Percentiles rank a stretch among this genome's conserved stretches.
phyloP scores from a whole-genome alignment of 768 basidiomycete species.

The Russula virescens region DNA sequence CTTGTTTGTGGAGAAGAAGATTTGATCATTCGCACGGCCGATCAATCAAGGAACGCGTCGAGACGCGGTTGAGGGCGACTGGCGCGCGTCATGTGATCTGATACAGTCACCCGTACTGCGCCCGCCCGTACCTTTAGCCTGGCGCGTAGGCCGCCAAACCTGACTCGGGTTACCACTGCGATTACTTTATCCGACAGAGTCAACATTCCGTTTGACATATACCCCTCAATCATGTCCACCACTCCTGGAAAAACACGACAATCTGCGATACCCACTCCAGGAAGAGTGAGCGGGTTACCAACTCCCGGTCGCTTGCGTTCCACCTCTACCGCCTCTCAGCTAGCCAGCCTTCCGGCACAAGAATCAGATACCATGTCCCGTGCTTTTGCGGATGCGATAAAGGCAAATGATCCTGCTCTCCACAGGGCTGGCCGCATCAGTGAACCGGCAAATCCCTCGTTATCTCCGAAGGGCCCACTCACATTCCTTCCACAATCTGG shows the following conservation, averaged over 20 bases:
- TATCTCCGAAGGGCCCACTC: constrained; percentile 41
- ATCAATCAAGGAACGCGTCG: too few relatives aligned
- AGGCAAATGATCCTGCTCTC: constrained; percentile 71
- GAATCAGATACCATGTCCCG: constrained; percentile 58
- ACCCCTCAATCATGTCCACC: constrained; percentile 32
- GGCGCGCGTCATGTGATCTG: constrained; percentile 18
- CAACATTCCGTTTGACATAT: background rate
- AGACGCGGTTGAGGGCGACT: constrained; percentile 19
- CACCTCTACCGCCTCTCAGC: constrained; percentile 45
- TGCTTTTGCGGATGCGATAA: constrained; percentile 77
- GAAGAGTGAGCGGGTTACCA: constrained; percentile 48
- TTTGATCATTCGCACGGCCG: too few relatives aligned
- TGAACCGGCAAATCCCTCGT: constrained; percentile 36
- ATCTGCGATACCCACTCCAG: constrained; percentile 45
- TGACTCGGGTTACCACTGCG: background rate
- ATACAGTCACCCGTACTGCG: too few relatives aligned
- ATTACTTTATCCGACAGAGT: background rate
- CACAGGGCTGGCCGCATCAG: constrained; percentile 47
- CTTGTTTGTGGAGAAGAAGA: background rate
- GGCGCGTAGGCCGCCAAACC: background rate
- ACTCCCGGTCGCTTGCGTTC: constrained; percentile 70
- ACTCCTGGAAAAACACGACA: constrained; percentile 41
- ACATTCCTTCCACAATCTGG: constrained; percentile 35
- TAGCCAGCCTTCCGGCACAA: constrained; percentile 27
- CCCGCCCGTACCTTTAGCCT: background rate